These are phyloP conservation scores for Aegilops speltoides DNA, from an alignment of 176 grass and related monocot species.

Conservation along the genomic window DNA sequence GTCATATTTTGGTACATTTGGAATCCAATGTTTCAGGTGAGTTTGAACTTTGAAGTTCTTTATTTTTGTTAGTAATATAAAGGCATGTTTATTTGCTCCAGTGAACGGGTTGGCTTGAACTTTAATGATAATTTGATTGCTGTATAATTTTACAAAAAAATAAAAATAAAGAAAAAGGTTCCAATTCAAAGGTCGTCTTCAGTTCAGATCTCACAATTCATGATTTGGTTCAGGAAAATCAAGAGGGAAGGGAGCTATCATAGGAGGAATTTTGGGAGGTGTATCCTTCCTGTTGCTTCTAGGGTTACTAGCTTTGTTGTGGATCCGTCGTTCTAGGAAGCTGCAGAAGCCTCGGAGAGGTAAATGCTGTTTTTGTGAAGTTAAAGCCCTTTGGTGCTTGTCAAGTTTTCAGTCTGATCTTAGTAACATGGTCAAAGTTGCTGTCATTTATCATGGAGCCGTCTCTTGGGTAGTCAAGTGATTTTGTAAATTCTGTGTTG, in stretches of 20 bases:
- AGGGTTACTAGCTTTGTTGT: constrained; percentile 41
- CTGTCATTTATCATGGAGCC: not conserved
- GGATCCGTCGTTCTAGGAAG: constrained; percentile 39
- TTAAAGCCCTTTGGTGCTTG: not conserved
- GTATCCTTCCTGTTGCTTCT: constrained; percentile 46
- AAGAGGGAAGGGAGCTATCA: constrained; percentile 49
- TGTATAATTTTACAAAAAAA: not conserved
- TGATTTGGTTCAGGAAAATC: constrained; percentile 52
- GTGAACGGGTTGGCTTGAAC: not conserved
- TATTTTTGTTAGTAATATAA: not conserved
- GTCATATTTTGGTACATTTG: not conserved
- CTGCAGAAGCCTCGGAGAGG: constrained; percentile 41
- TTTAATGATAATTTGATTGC: constrained; percentile 9
- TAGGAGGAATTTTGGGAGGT: constrained; percentile 62
- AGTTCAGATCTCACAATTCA: constrained; percentile 13
- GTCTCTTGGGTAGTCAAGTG: not conserved
- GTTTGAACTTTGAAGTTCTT: not conserved
- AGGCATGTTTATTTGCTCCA: not conserved
- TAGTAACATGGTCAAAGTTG: not conserved
- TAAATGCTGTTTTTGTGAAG: constrained; percentile 29
- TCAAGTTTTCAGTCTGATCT: not conserved
- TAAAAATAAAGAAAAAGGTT: not conserved
- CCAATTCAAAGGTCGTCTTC: not conserved
- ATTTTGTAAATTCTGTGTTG: not conserved
- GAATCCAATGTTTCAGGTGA: not conserved